Evolutionary conservation across 192 early-diverging fungal genomes (phyloP).

Genomic region (Umbelopsis vinacea): DNA sequence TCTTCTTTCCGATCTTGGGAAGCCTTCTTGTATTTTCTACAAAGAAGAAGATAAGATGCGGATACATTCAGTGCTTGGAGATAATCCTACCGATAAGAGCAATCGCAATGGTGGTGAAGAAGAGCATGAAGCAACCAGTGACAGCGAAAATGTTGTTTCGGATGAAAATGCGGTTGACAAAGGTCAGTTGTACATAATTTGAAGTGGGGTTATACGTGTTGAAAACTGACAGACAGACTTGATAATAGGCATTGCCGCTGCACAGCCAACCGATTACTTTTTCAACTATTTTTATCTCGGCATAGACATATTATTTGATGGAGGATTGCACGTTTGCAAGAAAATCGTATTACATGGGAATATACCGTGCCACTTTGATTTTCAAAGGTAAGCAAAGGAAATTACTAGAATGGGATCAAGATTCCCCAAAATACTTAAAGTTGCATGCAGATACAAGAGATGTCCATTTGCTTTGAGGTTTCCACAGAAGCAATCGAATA

Average conservation of each 20-base stretch:
- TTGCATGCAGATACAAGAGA: constrained; percentile 50
- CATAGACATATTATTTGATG: constrained; percentile 75
- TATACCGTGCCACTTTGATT: constrained; percentile 70
- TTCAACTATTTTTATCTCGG: constrained; percentile 80
- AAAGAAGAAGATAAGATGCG: constrained; percentile 78
- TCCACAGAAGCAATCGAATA: constrained; percentile 14
- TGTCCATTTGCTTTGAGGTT: constrained; percentile 56
- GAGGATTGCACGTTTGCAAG: constrained; percentile 63
- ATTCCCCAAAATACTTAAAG: no score
- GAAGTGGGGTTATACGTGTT: background rate
- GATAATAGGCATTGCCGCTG: constrained; percentile 25
- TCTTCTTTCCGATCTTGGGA: constrained; percentile 70
- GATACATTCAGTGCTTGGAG: constrained; percentile 58
- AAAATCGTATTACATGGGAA: constrained; percentile 79
- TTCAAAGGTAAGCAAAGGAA: constrained; percentile 56
- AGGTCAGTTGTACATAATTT: background rate
- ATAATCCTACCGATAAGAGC: constrained; percentile 23
- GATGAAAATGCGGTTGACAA: constrained; percentile 26
- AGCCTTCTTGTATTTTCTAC: constrained; percentile 62
- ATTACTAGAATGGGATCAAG: background rate
- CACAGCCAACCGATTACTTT: constrained; percentile 68
- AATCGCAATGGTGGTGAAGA: constrained; percentile 38
- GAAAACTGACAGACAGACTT: background rate
- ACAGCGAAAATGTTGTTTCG: background rate
- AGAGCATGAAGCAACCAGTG: constrained; percentile 31